phyloP scores from a whole-genome alignment of 257 asterid genomes.

The Petunia axillaris region DNA sequence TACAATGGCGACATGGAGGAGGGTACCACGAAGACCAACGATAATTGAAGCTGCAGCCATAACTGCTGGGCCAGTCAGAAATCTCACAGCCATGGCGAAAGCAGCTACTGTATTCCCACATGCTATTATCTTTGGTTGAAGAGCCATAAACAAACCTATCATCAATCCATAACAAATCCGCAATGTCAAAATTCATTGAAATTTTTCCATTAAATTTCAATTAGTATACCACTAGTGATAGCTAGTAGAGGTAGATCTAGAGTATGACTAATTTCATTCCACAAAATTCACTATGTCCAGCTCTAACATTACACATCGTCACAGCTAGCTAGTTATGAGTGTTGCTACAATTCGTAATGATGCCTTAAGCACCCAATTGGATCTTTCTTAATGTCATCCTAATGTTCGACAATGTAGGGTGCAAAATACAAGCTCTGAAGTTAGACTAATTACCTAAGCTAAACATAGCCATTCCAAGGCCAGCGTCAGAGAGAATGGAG shows the following conservation, averaged over 20 bases:
- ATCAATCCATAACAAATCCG: neutral
- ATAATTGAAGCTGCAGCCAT: constrained; percentile 37
- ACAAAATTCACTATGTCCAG: neutral
- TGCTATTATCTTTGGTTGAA: constrained; percentile 37
- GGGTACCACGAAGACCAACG: constrained; percentile 37
- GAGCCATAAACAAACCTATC: constrained; percentile 35
- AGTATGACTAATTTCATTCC: neutral
- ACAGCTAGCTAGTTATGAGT: too few relatives aligned
- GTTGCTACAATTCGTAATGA: too few relatives aligned
- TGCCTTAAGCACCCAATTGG: too few relatives aligned
- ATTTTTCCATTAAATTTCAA: neutral
- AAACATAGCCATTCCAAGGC: constrained; percentile 45
- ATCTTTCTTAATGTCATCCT: too few relatives aligned
- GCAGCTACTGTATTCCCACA: constrained; percentile 37
- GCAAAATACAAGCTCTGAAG: too few relatives aligned
- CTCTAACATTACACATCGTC: too few relatives aligned
- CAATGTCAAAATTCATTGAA: neutral
- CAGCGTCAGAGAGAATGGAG: constrained; percentile 42
- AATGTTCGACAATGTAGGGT: too few relatives aligned
- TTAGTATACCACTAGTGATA: neutral
- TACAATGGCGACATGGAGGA: constrained; percentile 35
- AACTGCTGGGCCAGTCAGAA: constrained; percentile 34
- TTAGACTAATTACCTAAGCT: constrained; percentile 35
- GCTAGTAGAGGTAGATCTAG: neutral
- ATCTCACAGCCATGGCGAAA: constrained; percentile 40